phyloP scores from a whole-genome alignment of 2,329 filamentous ascomycete species.

The Xylariaceae sp. region DNA sequence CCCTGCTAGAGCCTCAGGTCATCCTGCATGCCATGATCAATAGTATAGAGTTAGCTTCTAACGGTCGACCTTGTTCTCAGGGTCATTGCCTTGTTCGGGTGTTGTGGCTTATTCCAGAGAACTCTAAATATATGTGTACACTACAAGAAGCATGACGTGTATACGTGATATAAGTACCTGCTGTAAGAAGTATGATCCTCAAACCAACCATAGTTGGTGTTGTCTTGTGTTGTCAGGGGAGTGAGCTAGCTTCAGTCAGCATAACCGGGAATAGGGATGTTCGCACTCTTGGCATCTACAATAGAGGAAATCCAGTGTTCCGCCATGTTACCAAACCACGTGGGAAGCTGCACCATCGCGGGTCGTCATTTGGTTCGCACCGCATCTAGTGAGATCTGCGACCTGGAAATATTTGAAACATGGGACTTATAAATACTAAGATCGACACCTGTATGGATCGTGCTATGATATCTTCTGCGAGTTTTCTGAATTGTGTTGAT shows the following conservation, averaged over 20 bases:
- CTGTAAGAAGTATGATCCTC: neutral
- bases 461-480: no score
- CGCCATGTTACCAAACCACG: conserved; percentile 10
- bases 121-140: no score
- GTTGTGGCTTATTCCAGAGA: neutral
- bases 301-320: neutral
- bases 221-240: no score
- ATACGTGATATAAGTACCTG: neutral
- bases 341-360: conserved; percentile 19
- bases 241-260: no score
- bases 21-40: neutral
- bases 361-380: neutral
- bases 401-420: neutral
- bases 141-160: neutral
- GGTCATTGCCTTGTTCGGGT: conserved; percentile 3
- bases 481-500: no score
- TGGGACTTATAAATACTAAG: no score
- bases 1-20: conserved; percentile 17
- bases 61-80: neutral
- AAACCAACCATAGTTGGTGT: no score
- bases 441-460: no score
- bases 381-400: conserved; percentile 1
- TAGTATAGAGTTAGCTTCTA: conserved; percentile 4
- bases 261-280: neutral
- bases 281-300: neutral